Base-by-base conservation (phyloP, 2,329 filamentous ascomycete species). In the Hortaea sp. region DNA sequence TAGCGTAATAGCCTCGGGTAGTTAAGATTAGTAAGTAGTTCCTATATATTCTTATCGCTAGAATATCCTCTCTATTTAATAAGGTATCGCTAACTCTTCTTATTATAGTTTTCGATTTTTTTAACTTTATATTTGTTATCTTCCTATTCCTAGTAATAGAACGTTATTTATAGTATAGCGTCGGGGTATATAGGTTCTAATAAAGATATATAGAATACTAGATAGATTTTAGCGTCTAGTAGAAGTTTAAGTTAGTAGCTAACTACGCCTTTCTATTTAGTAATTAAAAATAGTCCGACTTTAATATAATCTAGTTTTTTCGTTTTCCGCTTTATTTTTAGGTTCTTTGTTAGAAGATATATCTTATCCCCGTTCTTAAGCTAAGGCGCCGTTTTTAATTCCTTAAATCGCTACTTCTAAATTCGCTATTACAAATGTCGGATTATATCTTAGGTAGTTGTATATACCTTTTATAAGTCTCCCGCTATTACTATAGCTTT, bases 301-400 rank as follows among this genome's bases (percentile, higher is more conserved):
- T 40, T 40, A n/a, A 40, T 13, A 9, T 40, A 27, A 4, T 53
- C 51, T 41, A 53, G 42, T 47, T 53, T 53, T 30, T 48, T 52
- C 27, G 29, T 53, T 11, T 29, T 35, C 46, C 45, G 34, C 44
- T 41, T 39, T 41, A 35, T 52, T 41, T 48, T 44, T 12, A 53
- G 46, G 13, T 53, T 53, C 28, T 48, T 51, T 6, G 7, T 51
- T 31, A 49, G 43, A 20, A 53, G 42, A 31, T 52, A 53, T 13
- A 53, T 44, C 40, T 53, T 53, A 52, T 53, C 47, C 46, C 47
- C 43, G 37, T 42, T 35, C 41, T 49, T 49, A 38, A 43, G 27
- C 13, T 34, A 34, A 32, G 6, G 27, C 4, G 4, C 27, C 10
- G n/a, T 34, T 35, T 42, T 42, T 20, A 20, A 20, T 20, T 20